Base-by-base conservation (phyloP, 2,329 filamentous ascomycete genomes). In the Ceratocystis huliohia region DNA sequence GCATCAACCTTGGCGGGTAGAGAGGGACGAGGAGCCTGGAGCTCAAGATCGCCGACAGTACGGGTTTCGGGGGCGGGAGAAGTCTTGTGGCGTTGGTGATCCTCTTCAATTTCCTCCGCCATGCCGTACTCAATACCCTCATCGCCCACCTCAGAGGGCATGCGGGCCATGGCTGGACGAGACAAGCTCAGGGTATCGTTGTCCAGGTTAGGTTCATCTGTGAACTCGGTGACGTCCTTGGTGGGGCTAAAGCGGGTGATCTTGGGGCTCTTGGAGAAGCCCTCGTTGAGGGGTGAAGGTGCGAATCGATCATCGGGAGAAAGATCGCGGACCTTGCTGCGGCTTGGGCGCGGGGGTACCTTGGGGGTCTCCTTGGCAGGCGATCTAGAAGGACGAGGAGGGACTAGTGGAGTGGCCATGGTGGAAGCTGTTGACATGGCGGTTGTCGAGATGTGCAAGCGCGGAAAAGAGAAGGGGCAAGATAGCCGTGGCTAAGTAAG, bases 21-120 rank as follows among this genome's bases (percentile, higher is more conserved):
- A 15, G 91, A 95, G 5, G 93, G 91, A 76, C 87, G 94, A 2
- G 93, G 93, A 67, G 92, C 91, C 76, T 96, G 85, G 67, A 97
- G 84, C 75, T 94, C 88, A 71, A 96, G 78, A 67, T 88, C 85
- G 70, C 84, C 87, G 66, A 96, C 81, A 71, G 87, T 90, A 72
- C 89, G 85, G 22, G 87, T 92, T 74, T 94, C 87, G 72, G 88
- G 82, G 8, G 88, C 85, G 4, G 83, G 81, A 44, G 76, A 72
- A 66, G 75, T 25, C 44, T 53, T 50, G 15, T 41, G 37, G 15
- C 41, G 50, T 74, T 70, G 69, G 67, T 69, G 74, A 73, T 73
- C 82, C 77, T 70, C 46, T 75, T 73, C 71, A 73, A 77, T 53
- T 69, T 82, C 80, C n/a, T 80, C 78, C 44, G 81, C 74, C 25